Evolutionary conservation across 768 basidiomycete species (phyloP), one percentile per base, ranked within the genome.

Genomic region (Mycena galericulata): DNA sequence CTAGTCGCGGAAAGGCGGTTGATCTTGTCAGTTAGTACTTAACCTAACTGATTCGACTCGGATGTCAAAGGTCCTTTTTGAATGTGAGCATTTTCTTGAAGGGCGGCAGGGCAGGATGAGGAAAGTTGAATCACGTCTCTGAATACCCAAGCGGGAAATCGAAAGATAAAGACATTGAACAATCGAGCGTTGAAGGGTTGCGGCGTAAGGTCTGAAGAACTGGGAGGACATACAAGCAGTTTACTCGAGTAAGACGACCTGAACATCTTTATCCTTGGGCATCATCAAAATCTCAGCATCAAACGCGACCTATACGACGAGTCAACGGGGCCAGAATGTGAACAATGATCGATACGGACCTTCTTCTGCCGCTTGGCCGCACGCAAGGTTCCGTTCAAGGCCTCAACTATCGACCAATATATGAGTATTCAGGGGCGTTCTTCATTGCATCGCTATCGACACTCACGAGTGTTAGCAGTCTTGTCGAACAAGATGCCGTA

Each of bases 251-350:
- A 81, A 73, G 4, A 82, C 77, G 26, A 86, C 82, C 51, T 80
- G 79, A 5, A 85, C 84, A 62, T 85, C 84, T 70, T 85, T 85
- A 72, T 85, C 84, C 69, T 76, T 83, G 34, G 84, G 85, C 83
- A 85, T 85, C 83, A 86, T 84, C 62, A 86, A 67, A 12, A 86
- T 76, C 72, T 86, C 85, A 18, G 78, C 82, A 45, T 82, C 77
- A 68, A 85, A 86, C 3, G 80, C 68, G 22, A 85, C 83, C 84
- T 86, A 65, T 1, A 24, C 4, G 30, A 34, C 46, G 17, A 59
- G 26, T 30, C 43, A 62, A 24, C 18, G 46, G 9, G 7, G 2
- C 24, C 12, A 18, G 22, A 7, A 32, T 10, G 2, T 11, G 18
- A 11, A 11, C 14, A 46, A 17, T 0, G 24, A 8, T 36, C 20